phyloP scores from a whole-genome alignment of 2,329 filamentous ascomycete genomes.

The Diplodia scrobiculata region DNA sequence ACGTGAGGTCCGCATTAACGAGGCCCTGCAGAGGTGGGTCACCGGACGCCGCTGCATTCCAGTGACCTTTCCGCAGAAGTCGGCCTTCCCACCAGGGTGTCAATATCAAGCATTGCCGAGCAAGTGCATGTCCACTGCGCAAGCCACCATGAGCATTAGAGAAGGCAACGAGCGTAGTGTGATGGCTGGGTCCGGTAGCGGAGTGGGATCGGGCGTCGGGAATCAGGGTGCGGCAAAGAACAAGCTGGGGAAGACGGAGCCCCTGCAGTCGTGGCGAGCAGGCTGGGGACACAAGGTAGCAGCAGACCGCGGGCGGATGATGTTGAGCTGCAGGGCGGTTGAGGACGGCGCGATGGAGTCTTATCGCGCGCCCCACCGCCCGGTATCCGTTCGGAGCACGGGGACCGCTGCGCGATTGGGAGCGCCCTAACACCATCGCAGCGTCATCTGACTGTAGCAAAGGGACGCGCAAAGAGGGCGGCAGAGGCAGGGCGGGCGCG shows the following conservation, averaged over 20 bases:
- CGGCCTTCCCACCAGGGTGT: too few species aligned
- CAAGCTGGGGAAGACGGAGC: background rate
- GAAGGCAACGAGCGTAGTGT: background rate
- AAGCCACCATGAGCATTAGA: background rate
- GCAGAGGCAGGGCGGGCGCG: background rate
- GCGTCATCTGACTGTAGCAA: slow-evolving; percentile 22
- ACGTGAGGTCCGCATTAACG: background rate
- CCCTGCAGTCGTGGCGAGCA: background rate
- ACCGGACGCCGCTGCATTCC: background rate
- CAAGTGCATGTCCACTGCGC: background rate
- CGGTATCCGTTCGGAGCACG: slow-evolving; percentile 21
- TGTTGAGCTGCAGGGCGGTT: slow-evolving; percentile 12
- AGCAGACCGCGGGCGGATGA: slow-evolving; percentile 15
- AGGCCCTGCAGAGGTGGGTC: background rate
- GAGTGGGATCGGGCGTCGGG: background rate
- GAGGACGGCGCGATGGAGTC: background rate
- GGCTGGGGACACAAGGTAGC: slow-evolving; percentile 4
- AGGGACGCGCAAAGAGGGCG: background rate
- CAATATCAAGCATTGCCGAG: too few species aligned
- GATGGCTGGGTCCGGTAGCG: background rate
- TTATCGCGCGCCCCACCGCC: slow-evolving; percentile 20
- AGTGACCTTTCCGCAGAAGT: background rate
- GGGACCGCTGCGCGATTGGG: slow-evolving; percentile 24
- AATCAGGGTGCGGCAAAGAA: background rate
- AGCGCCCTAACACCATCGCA: slow-evolving; percentile 14